phyloP scores from a whole-genome alignment of 1,284 basidiomycete genomes.

The Fomitopsis schrenkii region DNA sequence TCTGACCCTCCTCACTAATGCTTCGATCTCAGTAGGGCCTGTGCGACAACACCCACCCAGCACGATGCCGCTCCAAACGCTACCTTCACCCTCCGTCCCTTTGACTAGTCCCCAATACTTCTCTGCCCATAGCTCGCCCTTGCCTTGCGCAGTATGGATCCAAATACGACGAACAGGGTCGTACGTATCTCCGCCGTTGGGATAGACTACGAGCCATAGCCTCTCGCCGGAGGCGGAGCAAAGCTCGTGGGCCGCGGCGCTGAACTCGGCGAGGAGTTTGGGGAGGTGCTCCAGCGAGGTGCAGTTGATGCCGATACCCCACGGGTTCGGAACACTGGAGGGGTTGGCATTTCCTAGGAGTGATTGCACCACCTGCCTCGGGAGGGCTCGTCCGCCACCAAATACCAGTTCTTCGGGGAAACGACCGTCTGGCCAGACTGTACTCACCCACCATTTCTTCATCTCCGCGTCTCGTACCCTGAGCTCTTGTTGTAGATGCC shows the following conservation, averaged over 20 bases:
- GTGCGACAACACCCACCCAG: conserved; percentile 81
- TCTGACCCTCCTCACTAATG: conserved; percentile 8
- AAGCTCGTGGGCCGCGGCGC: conserved; percentile 8
- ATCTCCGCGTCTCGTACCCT: conserved; percentile 19
- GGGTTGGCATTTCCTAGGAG: conserved; percentile 19
- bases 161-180: conserved; percentile 47
- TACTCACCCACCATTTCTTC: conserved; percentile 77
- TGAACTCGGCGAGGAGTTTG: conserved; percentile 32
- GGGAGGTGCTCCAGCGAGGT: conserved; percentile 41
- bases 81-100: conserved; percentile 8
- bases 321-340: conserved; percentile 24
- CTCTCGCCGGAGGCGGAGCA: conserved; percentile 5
- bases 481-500: conserved; percentile 26
- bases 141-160: conserved; percentile 16
- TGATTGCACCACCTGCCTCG: conserved; percentile 35
- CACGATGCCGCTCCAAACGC: conserved; percentile 51
- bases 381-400: conserved; percentile 23
- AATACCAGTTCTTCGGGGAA: conserved; percentile 39
- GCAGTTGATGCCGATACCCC: conserved; percentile 72
- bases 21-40: conserved; percentile 59
- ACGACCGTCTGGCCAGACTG: conserved; percentile 58
- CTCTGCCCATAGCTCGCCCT: conserved; percentile 39
- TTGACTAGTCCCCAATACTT: conserved; percentile 31
- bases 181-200: conserved; percentile 65
- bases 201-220: conserved; percentile 65